A percentile compares a stretch with the other conserved stretches of the same genome.
phyloP scores from a whole-genome alignment of 2,329 filamentous ascomycete genomes.

The Calonectria pseudoturangicola region DNA sequence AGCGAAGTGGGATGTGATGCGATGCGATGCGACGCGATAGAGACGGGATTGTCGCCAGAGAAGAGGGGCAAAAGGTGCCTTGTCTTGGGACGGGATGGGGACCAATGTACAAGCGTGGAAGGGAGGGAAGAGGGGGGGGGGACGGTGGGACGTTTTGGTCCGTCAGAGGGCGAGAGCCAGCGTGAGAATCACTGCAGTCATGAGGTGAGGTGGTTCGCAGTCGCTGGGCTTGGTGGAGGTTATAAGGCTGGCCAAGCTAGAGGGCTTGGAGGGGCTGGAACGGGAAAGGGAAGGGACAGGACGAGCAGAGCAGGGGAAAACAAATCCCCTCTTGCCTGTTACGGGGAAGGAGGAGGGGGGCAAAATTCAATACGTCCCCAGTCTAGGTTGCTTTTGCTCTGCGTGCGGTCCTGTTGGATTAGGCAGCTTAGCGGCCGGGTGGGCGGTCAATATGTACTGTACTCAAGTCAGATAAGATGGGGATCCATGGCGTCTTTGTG shows the following conservation, averaged over 20 bases:
- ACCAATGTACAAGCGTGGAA: constrained; percentile 11
- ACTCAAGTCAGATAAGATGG: constrained; percentile 25
- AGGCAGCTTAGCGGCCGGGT: constrained; percentile 19
- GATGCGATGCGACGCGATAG: constrained; percentile 39
- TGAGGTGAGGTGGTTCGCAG: constrained; percentile 46
- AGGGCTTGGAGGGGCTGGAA: constrained; percentile 25
- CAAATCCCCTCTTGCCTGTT: constrained; percentile 26
- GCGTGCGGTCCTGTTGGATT: constrained; percentile 26
- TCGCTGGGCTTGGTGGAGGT: constrained; percentile 41
- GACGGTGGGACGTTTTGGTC: constrained; percentile 51
- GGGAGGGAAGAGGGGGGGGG: constrained; percentile 39
- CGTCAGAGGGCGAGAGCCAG: constrained; percentile 52
- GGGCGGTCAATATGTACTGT: constrained; percentile 27
- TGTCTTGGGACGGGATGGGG: constrained; percentile 8
- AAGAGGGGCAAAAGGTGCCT: constrained; percentile 15
- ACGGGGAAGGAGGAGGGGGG: constrained; percentile 21
- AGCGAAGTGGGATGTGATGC: constrained; percentile 34
- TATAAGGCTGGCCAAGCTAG: constrained; percentile 38
- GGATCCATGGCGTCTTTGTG: constrained; percentile 17
- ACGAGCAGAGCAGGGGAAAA: constrained; percentile 8
- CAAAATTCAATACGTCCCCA: constrained; percentile 9
- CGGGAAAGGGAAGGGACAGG: constrained; percentile 5
- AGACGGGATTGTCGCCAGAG: constrained; percentile 30
- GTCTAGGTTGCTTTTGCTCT: constrained; percentile 23
- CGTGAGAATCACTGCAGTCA: constrained; percentile 52